Evolutionary conservation across 2,329 filamentous ascomycete species (phyloP).

Genomic region (Aspergillaceae sp.): DNA sequence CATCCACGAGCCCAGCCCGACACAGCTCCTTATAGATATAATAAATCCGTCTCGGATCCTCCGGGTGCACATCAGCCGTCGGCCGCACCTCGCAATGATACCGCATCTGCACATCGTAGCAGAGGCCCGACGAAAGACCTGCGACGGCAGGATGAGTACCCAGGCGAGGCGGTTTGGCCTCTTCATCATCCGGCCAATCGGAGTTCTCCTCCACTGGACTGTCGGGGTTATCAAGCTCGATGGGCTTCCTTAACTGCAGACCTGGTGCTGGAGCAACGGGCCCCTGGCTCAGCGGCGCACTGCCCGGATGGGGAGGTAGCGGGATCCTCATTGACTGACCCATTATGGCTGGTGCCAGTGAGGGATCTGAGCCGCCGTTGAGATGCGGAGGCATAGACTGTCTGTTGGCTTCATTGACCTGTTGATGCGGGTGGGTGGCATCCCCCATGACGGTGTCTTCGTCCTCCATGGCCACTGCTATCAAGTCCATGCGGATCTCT

Average conservation of each 20-base stretch:
- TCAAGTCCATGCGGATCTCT: slow-evolving; percentile 2
- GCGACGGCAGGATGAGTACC: slow-evolving; percentile 30
- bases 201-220: slow-evolving; percentile 32
- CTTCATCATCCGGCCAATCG: slow-evolving; percentile 36
- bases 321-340: slow-evolving; percentile 14
- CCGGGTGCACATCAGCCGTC: slow-evolving; percentile 69
- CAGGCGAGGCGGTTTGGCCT: slow-evolving; percentile 24
- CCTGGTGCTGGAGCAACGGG: neutral
- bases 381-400: slow-evolving; percentile 9
- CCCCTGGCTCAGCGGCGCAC: neutral
- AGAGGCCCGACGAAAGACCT: slow-evolving; percentile 63
- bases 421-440: slow-evolving; percentile 14
- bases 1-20: slow-evolving; percentile 66
- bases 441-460: slow-evolving; percentile 35
- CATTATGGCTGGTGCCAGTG: slow-evolving; percentile 16
- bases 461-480: slow-evolving; percentile 22
- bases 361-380: slow-evolving; percentile 13
- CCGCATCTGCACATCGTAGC: slow-evolving; percentile 93
- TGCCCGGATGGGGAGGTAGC: slow-evolving; percentile 4
- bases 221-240: slow-evolving; percentile 22
- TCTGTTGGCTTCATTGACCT: slow-evolving; percentile 10
- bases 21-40: slow-evolving; percentile 88
- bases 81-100: slow-evolving; percentile 78
- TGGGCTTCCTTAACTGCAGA: slow-evolving; percentile 8
- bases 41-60: slow-evolving; percentile 86